Conservation (phyloP, 2,329 filamentous ascomycete genomes). For the Zymoseptoria brevis region DNA sequence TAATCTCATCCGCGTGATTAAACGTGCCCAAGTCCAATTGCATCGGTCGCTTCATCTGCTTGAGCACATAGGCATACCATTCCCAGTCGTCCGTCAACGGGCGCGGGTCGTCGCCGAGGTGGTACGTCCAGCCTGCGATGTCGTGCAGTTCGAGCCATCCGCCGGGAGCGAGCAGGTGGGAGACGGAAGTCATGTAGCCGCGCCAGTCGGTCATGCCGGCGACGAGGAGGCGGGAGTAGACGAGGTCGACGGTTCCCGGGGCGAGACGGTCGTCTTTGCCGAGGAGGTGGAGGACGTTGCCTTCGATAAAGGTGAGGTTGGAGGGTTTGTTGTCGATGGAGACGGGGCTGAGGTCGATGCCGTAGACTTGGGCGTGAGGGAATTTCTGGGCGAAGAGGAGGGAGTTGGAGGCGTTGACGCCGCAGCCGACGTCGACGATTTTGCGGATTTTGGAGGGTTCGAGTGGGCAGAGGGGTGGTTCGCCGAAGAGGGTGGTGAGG, state of each 20-base stretch:
- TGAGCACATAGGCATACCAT: background rate
- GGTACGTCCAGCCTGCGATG: background rate
- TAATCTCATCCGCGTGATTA: background rate
- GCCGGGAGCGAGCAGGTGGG: slow-evolving; percentile 14
- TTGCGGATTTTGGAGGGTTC: background rate
- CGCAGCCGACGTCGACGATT: slow-evolving; percentile 34
- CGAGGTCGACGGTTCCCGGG: slow-evolving; percentile 11
- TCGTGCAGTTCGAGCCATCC: slow-evolving; percentile 20
- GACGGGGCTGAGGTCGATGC: slow-evolving; percentile 6
- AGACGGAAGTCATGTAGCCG: slow-evolving; percentile 9
- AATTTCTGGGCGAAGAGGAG: slow-evolving; percentile 15
- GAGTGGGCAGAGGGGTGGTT: slow-evolving; percentile 5
- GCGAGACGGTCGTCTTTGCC: background rate
- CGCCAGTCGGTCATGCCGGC: slow-evolving; percentile 18
- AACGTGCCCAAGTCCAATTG: background rate
- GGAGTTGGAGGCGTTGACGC: slow-evolving; percentile 26
- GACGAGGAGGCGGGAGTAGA: slow-evolving; percentile 17
- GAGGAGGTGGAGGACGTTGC: slow-evolving; percentile 1
- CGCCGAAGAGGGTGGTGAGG: slow-evolving; percentile 2
- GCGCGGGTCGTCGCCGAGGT: background rate
- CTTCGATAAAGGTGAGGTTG: background rate
- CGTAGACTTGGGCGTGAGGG: slow-evolving; percentile 6
- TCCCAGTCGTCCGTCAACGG: background rate
- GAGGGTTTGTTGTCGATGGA: background rate
- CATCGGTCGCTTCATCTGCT: background rate